A percentile compares a stretch with the other conserved stretches of the same genome.
Evolutionary conservation across 2,329 filamentous ascomycete genomes (phyloP).

Genomic region (Pestalotiopsis sp.): DNA sequence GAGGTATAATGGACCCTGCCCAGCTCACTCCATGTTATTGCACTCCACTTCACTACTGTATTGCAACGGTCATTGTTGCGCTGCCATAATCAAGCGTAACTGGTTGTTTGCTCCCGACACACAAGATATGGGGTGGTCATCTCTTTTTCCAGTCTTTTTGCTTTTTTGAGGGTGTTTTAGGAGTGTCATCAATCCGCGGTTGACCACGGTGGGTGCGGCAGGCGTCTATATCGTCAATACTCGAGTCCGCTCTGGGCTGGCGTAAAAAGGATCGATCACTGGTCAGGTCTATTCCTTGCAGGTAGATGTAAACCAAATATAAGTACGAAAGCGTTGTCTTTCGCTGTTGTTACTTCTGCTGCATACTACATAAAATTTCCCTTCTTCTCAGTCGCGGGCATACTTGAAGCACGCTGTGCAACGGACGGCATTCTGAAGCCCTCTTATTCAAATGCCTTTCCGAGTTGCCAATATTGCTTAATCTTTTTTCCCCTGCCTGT

Average conservation of each 20-base stretch:
- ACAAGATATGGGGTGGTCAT: not conserved
- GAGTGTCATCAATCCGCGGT: conserved; percentile 6
- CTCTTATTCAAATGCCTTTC: not conserved
- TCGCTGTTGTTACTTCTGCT: not conserved
- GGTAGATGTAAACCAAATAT: conserved; percentile 10
- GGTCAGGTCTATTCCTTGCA: not conserved
- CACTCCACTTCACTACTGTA: not conserved
- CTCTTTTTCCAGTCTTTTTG: not conserved
- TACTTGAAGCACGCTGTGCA: not conserved
- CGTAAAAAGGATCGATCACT: conserved; percentile 9
- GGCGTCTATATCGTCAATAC: conserved; percentile 4
- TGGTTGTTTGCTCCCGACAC: not conserved
- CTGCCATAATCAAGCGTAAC: not conserved
- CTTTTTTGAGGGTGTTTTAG: not conserved
- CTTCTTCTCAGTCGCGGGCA: not conserved
- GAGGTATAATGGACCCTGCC: conserved; percentile 60
- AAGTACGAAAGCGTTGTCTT: conserved; percentile 4
- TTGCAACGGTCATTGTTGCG: not conserved
- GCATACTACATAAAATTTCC: not conserved
- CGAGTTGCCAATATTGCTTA: too few species aligned
- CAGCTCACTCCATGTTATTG: not conserved
- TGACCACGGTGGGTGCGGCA: conserved; percentile 8
- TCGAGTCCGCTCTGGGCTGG: not conserved
- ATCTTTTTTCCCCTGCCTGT: too few species aligned
- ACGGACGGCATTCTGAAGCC: not conserved